These are phyloP conservation scores for Stellera chamaejasme DNA, from an alignment of 345 rosid species.

Conservation along the genomic window DNA sequence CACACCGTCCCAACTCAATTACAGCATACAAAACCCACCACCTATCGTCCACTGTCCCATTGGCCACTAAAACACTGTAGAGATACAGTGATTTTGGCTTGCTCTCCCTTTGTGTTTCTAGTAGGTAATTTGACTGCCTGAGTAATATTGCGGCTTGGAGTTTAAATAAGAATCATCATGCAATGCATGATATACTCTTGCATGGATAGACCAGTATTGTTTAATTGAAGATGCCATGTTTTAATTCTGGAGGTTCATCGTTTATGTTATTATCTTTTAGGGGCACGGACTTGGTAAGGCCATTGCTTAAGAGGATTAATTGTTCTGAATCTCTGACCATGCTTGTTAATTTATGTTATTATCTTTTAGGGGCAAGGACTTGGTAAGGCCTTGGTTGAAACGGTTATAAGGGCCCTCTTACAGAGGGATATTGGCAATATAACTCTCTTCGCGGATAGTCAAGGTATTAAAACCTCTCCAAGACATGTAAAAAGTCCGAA, in stretches of 20 bases:
- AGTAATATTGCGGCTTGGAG: not conserved
- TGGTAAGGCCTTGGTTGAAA: slow-evolving; percentile 90
- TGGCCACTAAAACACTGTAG: too few relatives aligned
- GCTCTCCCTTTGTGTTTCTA: too few relatives aligned
- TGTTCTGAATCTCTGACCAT: slow-evolving; percentile 1
- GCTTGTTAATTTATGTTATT: slow-evolving; percentile 9
- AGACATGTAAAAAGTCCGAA: not conserved
- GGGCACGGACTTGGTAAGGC: slow-evolving; percentile 90
- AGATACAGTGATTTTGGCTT: too few relatives aligned
- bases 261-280: slow-evolving; percentile 22
- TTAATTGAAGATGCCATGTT: too few relatives aligned
- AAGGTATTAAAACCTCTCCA: slow-evolving; percentile 40
- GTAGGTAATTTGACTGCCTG: not conserved
- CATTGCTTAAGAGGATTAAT: too few relatives aligned
- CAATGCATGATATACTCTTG: too few relatives aligned
- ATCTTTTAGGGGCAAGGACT: slow-evolving; percentile 82
- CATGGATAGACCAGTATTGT: too few relatives aligned
- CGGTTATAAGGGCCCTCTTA: slow-evolving; percentile 73
- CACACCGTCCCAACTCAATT: too few relatives aligned
- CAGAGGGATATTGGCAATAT: slow-evolving; percentile 93
- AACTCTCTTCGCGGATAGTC: slow-evolving; percentile 94
- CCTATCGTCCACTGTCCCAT: too few relatives aligned
- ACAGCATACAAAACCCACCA: too few relatives aligned
- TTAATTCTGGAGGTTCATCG: too few relatives aligned
- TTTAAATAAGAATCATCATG: too few relatives aligned